These are phyloP conservation scores for Phytophthora citricola DNA, from an alignment of 352 stramenopile genomes.

Conservation along the genomic window DNA sequence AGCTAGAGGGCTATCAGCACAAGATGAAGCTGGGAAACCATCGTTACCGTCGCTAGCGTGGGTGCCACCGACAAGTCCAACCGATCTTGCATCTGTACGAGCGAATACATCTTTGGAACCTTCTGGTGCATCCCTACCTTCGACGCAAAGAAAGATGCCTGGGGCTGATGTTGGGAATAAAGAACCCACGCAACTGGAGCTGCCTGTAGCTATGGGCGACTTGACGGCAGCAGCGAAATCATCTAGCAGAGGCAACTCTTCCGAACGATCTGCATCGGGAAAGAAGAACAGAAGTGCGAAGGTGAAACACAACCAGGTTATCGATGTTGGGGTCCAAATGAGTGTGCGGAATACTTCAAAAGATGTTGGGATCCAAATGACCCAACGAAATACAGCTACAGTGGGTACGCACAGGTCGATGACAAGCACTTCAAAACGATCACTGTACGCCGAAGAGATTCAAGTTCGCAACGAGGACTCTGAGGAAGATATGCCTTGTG, in stretches of 20 bases:
- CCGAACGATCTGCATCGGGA: conserved; percentile 9
- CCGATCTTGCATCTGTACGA: neutral
- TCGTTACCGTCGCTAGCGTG: conserved; percentile 1
- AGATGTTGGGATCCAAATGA: conserved; percentile 5
- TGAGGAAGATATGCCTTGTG: too few relatives aligned
- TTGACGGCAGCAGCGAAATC: conserved; percentile 16
- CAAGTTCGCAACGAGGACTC: neutral
- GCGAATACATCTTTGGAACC: neutral
- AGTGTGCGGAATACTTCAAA: neutral
- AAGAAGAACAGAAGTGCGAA: conserved; percentile 20
- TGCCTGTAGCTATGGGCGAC: conserved; percentile 9
- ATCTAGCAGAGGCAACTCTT: conserved; percentile 16
- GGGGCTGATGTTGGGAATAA: conserved; percentile 1
- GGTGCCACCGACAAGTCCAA: conserved; percentile 7
- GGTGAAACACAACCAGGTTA: neutral
- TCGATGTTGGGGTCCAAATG: conserved; percentile 21
- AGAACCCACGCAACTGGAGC: neutral
- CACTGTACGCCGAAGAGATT: conserved; percentile 16
- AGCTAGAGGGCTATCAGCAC: neutral
- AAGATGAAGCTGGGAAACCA: neutral
- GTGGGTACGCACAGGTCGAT: neutral
- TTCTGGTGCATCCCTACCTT: neutral
- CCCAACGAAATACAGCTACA: neutral
- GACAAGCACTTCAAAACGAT: neutral
- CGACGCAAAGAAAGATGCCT: neutral